phyloP scores from a whole-genome alignment of 176 grass and related monocot species.

The Oryza meridionalis region DNA sequence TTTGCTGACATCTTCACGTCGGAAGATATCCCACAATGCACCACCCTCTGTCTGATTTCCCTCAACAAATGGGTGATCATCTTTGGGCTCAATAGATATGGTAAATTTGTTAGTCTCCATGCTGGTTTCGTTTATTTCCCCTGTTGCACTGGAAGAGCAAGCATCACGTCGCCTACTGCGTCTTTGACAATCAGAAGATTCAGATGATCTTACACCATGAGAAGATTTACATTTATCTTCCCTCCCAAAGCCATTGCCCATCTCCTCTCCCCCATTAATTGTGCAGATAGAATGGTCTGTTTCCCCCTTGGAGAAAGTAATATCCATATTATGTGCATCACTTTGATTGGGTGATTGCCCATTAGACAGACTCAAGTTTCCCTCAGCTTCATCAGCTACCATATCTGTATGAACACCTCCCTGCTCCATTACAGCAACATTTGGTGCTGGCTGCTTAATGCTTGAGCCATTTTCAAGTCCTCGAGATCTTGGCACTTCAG shows the following conservation, averaged over 20 bases:
- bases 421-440: slow-evolving; percentile 19
- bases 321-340: background rate
- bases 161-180: background rate
- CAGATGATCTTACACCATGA: background rate
- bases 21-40: slow-evolving; percentile 93
- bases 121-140: background rate
- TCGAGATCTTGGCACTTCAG: background rate
- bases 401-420: background rate
- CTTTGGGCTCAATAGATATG: slow-evolving; percentile 14
- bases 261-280: background rate
- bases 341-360: background rate
- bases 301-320: background rate
- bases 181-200: background rate
- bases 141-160: background rate
- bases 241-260: background rate
- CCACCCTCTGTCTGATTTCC: slow-evolving; percentile 51
- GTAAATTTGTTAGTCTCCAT: background rate
- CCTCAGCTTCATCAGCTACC: background rate
- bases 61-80: background rate
- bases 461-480: background rate
- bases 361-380: background rate
- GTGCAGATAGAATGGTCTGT: background rate
- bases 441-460: background rate
- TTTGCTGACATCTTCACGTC: slow-evolving; percentile 76
- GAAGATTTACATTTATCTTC: slow-evolving; percentile 30